phyloP scores from a whole-genome alignment of 2,329 filamentous ascomycete genomes.

The Xylaria multiplex region DNA sequence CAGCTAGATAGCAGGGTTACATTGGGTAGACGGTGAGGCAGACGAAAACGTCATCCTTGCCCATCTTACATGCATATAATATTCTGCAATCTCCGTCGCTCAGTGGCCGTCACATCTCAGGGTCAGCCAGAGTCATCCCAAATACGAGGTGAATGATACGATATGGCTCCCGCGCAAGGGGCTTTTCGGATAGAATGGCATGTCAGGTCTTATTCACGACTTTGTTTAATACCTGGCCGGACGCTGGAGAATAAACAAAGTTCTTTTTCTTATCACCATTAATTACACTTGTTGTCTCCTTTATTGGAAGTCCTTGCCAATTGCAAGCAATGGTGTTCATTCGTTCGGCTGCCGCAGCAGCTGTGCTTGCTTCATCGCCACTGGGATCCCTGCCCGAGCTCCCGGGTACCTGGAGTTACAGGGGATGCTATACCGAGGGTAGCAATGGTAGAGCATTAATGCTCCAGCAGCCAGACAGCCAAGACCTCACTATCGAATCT shows the following conservation, averaged over 20 bases:
- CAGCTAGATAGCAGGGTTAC: conserved; percentile 28
- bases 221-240: conserved; percentile 17
- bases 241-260: neutral
- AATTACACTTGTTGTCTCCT: conserved; percentile 18
- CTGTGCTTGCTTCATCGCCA: neutral
- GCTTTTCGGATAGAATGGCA: neutral
- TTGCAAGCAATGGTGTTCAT: conserved; percentile 23
- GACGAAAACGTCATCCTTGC: conserved; percentile 2
- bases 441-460: conserved; percentile 36
- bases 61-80: conserved; percentile 26
- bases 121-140: neutral
- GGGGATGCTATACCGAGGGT: conserved; percentile 41
- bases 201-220: conserved; percentile 5
- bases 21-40: conserved; percentile 17
- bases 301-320: conserved; percentile 9
- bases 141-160: conserved; percentile 23
- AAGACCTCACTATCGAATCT: conserved; percentile 39
- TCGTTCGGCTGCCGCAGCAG: conserved; percentile 15
- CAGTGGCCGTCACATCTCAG: conserved; percentile 12
- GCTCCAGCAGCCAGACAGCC: conserved; percentile 40
- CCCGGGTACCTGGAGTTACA: conserved; percentile 38
- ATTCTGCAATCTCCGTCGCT: conserved; percentile 2
- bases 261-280: neutral
- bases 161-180: conserved; percentile 14
- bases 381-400: conserved; percentile 27